These are phyloP conservation scores for Eimeria necatrix DNA, from an alignment of 169 alveolate species.

Conservation along the genomic window DNA sequence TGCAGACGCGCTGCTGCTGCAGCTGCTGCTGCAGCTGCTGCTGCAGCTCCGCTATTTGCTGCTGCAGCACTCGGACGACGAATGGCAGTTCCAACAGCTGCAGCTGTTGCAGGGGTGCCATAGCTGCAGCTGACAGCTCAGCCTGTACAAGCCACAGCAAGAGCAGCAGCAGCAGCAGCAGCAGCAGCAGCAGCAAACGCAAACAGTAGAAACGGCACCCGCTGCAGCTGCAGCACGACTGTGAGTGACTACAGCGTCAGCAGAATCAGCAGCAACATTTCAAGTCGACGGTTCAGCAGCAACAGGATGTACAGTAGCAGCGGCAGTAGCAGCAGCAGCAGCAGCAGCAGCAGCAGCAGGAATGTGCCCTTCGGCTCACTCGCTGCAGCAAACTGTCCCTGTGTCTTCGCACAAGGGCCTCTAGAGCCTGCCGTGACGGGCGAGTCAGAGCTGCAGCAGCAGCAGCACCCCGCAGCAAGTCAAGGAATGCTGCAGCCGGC, in stretches of 20 bases:
- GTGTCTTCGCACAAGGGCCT: not conserved
- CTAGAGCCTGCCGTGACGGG: not conserved
- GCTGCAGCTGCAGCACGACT: not conserved
- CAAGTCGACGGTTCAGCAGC: too few species aligned
- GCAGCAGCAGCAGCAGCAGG: not conserved
- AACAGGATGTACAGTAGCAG: not conserved
- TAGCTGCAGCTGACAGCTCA: slow-evolving; percentile 4
- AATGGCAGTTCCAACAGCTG: slow-evolving; percentile 36
- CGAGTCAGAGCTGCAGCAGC: not conserved
- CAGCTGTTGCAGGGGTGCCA: not conserved
- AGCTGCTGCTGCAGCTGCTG: slow-evolving; percentile 14
- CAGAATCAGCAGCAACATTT: too few species aligned
- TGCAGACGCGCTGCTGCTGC: not conserved
- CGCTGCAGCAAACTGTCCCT: not conserved
- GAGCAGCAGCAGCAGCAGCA: slow-evolving; percentile 7
- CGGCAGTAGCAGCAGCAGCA: not conserved
- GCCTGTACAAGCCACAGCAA: not conserved
- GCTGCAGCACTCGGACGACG: not conserved
- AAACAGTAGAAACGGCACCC: not conserved
- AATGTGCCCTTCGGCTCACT: not conserved
- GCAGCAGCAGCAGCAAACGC: slow-evolving; percentile 2
- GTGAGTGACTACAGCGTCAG: too few species aligned
- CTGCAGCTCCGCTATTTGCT: not conserved
- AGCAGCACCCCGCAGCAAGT: not conserved
- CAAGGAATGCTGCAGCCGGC: slow-evolving; percentile 27